Evolutionary conservation across 495 filamentous ascomycete genomes (phyloP), one percentile per base, ranked within the genome.

Genomic region (Peziza echinospora): DNA sequence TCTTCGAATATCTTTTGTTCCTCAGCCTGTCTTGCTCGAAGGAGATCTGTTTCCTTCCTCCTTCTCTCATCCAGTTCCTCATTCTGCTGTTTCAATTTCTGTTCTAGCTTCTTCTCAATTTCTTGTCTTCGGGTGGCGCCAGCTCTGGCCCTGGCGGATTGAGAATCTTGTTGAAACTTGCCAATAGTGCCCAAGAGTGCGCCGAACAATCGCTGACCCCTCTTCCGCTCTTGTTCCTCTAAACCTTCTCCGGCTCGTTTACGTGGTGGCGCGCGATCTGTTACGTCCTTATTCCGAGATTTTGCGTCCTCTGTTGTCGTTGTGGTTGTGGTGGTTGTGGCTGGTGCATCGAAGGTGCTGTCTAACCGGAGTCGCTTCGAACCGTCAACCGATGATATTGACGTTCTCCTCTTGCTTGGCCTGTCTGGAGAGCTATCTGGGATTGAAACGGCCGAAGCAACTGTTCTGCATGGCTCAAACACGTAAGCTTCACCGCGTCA

Each of bases 181-280:
- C 81, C 87, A 49, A 96, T 73, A 45, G 84, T 87, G 60, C 78
- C 84, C 53, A 93, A 67, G 53, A 93, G 63, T 44, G 77, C 84
- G 45, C 89, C 89, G 64, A 94, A 93, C 56, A 97, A 70, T 45
- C 89, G 71, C 66, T 82, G 78, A 39, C 82, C 84, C 10, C 89
- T 80, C 56, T 80, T 81, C 11, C 30, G 30, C 17, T 37, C 30
- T 17, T 37, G 60, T 78, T 84, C 57, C 94, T 86, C 50, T 92
- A 84, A 54, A 67, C 50, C 69, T 71, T 51, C 55, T 65, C 45
- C 58, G 64, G 43, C 53, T 50, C 28, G 34, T 34, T 55, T 45
- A 25, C 50, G 26, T n/a, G n/a, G n/a, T n/a, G n/a, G n/a, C n/a
- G n/a, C n/a, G n/a, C n/a, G n/a, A n/a, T n/a, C n/a, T n/a, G n/a